These are phyloP conservation scores for Pseudogymnoascus sp. DNA, from an alignment of 2,329 filamentous ascomycete genomes.

Conservation along the genomic window DNA sequence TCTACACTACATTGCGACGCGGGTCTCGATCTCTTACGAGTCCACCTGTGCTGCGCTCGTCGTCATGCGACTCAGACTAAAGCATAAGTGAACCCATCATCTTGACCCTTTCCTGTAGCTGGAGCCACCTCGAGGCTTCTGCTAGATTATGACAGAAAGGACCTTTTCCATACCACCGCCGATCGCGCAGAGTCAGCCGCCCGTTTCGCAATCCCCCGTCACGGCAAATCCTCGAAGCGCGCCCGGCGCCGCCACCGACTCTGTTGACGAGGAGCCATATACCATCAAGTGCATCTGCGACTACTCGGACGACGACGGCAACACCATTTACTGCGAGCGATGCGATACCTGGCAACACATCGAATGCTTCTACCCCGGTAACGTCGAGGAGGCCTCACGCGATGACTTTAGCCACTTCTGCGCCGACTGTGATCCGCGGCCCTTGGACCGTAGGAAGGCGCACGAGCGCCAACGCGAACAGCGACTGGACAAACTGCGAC, in stretches of 20 bases:
- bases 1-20: neutral
- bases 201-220: slow-evolving; percentile 19
- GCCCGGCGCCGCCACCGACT: slow-evolving; percentile 34
- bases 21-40: slow-evolving; percentile 11
- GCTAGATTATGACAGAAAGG: slow-evolving; percentile 34
- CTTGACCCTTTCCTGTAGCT: slow-evolving; percentile 23
- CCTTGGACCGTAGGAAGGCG: slow-evolving; percentile 66
- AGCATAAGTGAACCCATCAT: slow-evolving; percentile 29
- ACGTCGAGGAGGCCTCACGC: slow-evolving; percentile 63
- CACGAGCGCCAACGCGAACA: slow-evolving; percentile 61
- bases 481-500: slow-evolving; percentile 42
- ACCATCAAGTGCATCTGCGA: slow-evolving; percentile 98
- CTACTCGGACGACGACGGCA: slow-evolving; percentile 91
- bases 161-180: slow-evolving; percentile 29
- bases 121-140: slow-evolving; percentile 30
- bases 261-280: slow-evolving; percentile 68
- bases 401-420: slow-evolving; percentile 75
- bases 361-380: slow-evolving; percentile 81
- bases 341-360: slow-evolving; percentile 99
- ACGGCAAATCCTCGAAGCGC: slow-evolving; percentile 23
- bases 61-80: slow-evolving; percentile 32
- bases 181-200: slow-evolving; percentile 26
- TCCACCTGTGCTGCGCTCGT: slow-evolving; percentile 25
- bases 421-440: slow-evolving; percentile 75
- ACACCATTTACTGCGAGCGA: slow-evolving; percentile 90